Evolutionary conservation across 139 green algal species (phyloP).

Genomic region (Zygnema cylindricum): DNA sequence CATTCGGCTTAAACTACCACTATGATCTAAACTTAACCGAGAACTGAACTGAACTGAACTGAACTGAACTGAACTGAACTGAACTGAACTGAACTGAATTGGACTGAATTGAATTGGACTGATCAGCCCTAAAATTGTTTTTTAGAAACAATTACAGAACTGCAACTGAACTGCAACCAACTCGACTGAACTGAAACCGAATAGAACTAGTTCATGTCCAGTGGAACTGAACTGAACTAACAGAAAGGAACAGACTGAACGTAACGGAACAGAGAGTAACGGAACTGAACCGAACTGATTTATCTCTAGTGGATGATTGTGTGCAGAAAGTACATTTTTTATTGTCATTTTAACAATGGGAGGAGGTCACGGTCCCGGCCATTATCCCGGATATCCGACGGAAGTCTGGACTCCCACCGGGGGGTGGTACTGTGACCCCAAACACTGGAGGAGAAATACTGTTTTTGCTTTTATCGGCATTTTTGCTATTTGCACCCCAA

Average conservation of each 20-base stretch:
- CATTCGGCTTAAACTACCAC: too few species aligned
- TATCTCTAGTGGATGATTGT: not conserved
- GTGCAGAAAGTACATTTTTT: too few species aligned
- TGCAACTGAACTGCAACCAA: too few species aligned
- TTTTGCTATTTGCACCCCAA: conserved; percentile 43
- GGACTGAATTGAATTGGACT: conserved; percentile 18
- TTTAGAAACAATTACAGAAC: too few species aligned
- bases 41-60: conserved; percentile 29
- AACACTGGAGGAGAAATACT: conserved; percentile 64
- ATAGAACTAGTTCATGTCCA: too few species aligned
- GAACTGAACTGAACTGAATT: conserved; percentile 19
- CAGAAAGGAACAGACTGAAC: not conserved
- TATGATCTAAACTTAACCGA: too few species aligned
- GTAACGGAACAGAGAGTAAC: not conserved
- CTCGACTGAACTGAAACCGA: too few species aligned
- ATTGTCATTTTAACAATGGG: too few species aligned
- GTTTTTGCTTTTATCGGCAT: conserved; percentile 56
- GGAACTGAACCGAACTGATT: not conserved
- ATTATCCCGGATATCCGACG: conserved; percentile 50
- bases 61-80: conserved; percentile 31
- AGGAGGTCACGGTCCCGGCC: conserved; percentile 33
- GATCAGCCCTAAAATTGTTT: too few species aligned
- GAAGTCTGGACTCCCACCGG: conserved; percentile 63
- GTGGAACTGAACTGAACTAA: too few species aligned
- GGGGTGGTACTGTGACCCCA: conserved; percentile 62